These are phyloP conservation scores for Microstegium vimineum DNA, from an alignment of 176 grass and related monocot genomes.

Conservation along the genomic window DNA sequence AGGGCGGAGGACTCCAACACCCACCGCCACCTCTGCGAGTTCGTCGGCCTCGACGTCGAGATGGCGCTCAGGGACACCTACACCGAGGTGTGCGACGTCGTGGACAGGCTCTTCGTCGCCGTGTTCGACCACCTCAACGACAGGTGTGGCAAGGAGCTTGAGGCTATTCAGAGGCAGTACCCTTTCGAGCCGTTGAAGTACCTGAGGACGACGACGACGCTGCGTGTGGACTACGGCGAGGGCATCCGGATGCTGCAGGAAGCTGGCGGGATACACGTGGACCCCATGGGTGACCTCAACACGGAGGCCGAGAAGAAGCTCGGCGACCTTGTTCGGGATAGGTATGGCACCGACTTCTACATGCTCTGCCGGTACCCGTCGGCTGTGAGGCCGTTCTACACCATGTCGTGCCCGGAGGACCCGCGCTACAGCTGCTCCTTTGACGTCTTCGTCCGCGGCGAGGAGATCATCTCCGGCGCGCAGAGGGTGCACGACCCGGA, in stretches of 20 bases:
- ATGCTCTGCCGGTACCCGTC: constrained; percentile 70
- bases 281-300: constrained; percentile 58
- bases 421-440: constrained; percentile 67
- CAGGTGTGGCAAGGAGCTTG: constrained; percentile 44
- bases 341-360: constrained; percentile 66
- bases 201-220: constrained; percentile 43
- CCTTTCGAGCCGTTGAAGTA: constrained; percentile 72
- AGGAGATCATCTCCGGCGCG: constrained; percentile 84
- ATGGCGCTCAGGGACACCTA: constrained; percentile 64
- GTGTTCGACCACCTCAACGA: constrained; percentile 57
- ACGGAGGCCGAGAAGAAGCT: constrained; percentile 66
- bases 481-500: constrained; percentile 61
- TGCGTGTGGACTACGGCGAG: constrained; percentile 45
- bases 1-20: constrained; percentile 65
- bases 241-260: constrained; percentile 63
- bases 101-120: constrained; percentile 55
- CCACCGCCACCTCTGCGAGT: constrained; percentile 75
- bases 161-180: constrained; percentile 46
- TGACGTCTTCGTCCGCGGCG: constrained; percentile 68
- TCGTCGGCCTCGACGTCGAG: constrained; percentile 64
- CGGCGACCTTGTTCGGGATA: constrained; percentile 44
- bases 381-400: constrained; percentile 78
- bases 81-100: constrained; percentile 63
- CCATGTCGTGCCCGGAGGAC: constrained; percentile 69
- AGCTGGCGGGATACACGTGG: constrained; percentile 18